Percentiles rank a stretch among this genome's conserved stretches.
These are phyloP conservation scores for Obba rivulosa DNA, from an alignment of 768 basidiomycete species.

Conservation along the genomic window DNA sequence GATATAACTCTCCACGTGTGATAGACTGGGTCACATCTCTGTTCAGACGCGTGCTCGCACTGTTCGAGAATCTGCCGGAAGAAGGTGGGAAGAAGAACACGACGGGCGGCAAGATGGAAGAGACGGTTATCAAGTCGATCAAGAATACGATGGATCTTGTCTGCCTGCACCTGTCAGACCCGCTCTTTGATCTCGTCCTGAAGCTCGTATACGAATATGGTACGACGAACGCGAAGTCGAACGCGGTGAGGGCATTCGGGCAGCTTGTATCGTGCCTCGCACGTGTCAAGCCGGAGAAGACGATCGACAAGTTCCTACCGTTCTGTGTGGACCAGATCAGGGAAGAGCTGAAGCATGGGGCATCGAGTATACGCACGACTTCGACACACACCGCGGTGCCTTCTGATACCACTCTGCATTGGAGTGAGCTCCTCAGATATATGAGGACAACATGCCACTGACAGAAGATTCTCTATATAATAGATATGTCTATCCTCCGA, in stretches of 20 bases:
- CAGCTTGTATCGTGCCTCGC: conserved; percentile 84
- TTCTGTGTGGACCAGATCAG: conserved; percentile 73
- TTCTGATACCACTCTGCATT: conserved; percentile 87
- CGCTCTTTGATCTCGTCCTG: conserved; percentile 79
- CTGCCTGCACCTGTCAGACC: conserved; percentile 73
- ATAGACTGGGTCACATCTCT: conserved; percentile 78
- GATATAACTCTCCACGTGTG: neutral
- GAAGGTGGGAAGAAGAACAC: conserved; percentile 85
- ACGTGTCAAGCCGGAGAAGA: conserved; percentile 68
- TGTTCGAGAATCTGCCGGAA: conserved; percentile 92
- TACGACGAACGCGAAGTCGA: conserved; percentile 85
- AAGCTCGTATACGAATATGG: conserved; percentile 83
- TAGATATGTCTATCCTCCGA: conserved; percentile 77
- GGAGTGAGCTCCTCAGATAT: conserved; percentile 55
- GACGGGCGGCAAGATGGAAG: conserved; percentile 82
- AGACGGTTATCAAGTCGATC: conserved; percentile 69
- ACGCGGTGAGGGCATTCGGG: conserved; percentile 86
- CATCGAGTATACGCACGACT: conserved; percentile 80
- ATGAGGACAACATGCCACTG: neutral
- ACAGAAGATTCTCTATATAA: conserved; percentile 1
- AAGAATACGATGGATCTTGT: conserved; percentile 78
- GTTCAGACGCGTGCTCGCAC: conserved; percentile 69
- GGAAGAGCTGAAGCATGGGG: conserved; percentile 84
- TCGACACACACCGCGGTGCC: conserved; percentile 68
- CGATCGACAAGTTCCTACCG: conserved; percentile 74